phyloP scores from a whole-genome alignment of 805 yeast genomes.

The Candida corydali region DNA sequence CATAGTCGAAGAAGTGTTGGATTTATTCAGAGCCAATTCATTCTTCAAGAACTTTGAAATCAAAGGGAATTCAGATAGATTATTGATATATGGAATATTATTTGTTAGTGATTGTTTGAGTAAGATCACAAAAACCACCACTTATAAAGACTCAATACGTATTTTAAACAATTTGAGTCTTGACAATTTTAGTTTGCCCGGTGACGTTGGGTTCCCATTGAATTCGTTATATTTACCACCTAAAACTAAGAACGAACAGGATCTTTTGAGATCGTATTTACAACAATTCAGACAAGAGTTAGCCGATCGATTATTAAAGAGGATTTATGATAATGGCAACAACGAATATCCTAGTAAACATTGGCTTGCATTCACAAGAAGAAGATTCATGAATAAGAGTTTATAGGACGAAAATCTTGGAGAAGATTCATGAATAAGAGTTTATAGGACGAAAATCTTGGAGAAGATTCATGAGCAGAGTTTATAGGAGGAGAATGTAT shows the following conservation, averaged over 20 bases:
- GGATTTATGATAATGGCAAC: constrained; percentile 55
- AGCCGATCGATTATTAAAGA: constrained; percentile 70
- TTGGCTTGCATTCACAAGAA: constrained; percentile 95
- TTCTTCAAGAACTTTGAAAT: constrained; percentile 96
- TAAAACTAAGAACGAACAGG: constrained; percentile 67
- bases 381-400: constrained; percentile 92
- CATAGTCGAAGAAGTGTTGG: constrained; percentile 85
- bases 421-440: constrained; percentile 94
- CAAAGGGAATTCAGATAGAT: constrained; percentile 90
- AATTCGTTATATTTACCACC: constrained; percentile 78
- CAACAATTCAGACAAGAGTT: constrained; percentile 95
- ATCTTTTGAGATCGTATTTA: constrained; percentile 74
- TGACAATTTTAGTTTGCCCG: constrained; percentile 88
- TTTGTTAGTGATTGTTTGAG: constrained; percentile 82
- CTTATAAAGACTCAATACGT: constrained; percentile 57
- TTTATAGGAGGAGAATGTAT: constrained; percentile 41
- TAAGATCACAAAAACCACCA: constrained; percentile 47
- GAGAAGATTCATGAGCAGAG: constrained; percentile 93
- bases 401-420: too few relatives aligned
- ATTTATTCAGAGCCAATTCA: constrained; percentile 91
- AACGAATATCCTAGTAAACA: constrained; percentile 69
- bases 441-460: too few relatives aligned
- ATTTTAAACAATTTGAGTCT: constrained; percentile 79
- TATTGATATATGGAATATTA: constrained; percentile 88
- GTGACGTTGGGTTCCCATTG: constrained; percentile 91